Conservation (phyloP, 768 basidiomycete species). For the Pholiota microspora region DNA sequence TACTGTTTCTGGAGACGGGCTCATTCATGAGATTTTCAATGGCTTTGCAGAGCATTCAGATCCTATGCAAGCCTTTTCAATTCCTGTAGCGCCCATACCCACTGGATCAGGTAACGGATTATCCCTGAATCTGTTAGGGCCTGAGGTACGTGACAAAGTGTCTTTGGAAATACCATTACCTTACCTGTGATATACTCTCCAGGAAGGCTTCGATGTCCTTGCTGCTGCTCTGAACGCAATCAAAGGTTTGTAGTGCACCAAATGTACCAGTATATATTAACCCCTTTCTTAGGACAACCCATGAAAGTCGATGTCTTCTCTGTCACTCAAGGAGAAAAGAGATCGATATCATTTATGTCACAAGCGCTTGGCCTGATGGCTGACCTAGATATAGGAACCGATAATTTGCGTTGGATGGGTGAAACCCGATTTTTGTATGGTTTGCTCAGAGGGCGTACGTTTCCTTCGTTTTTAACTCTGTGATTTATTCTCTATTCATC, state of each 20-base stretch:
- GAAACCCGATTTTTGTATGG: slow-evolving; percentile 76
- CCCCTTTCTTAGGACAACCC: slow-evolving; percentile 48
- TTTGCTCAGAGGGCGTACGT: slow-evolving; percentile 64
- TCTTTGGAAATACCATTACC: neutral
- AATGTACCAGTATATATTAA: neutral
- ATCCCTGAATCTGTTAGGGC: slow-evolving; percentile 72
- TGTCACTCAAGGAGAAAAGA: slow-evolving; percentile 62
- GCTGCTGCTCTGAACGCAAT: slow-evolving; percentile 75
- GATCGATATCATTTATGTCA: slow-evolving; percentile 76
- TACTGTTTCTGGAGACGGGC: slow-evolving; percentile 80
- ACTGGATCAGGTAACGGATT: slow-evolving; percentile 82
- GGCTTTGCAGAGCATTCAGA: slow-evolving; percentile 70
- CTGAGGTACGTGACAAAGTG: slow-evolving; percentile 36
- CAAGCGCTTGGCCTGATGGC: slow-evolving; percentile 85
- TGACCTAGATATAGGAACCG: slow-evolving; percentile 81
- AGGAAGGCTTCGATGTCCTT: slow-evolving; percentile 71
- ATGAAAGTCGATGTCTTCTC: slow-evolving; percentile 81
- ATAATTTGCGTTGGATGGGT: slow-evolving; percentile 85
- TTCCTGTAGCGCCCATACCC: slow-evolving; percentile 77
- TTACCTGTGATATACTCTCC: slow-evolving; percentile 8
- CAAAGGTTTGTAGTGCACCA: slow-evolving; percentile 54
- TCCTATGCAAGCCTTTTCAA: slow-evolving; percentile 56
- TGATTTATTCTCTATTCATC: neutral
- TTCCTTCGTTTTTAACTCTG: neutral
- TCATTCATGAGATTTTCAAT: slow-evolving; percentile 82